Base-by-base conservation (phyloP, 148 eudicot species). In the Mesembryanthemum crystallinum region DNA sequence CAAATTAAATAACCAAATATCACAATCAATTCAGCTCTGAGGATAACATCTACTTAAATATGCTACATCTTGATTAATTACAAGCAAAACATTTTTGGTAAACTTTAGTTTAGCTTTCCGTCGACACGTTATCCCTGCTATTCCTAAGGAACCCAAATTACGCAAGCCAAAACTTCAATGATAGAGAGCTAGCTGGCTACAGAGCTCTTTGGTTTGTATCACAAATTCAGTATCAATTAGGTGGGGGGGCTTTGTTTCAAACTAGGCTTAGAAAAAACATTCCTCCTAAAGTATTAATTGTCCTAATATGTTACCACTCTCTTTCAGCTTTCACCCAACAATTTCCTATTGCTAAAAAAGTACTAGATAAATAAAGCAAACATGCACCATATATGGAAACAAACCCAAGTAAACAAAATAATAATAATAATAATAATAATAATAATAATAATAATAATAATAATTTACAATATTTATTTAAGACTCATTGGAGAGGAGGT, bases 121-220 rank as follows among this genome's bases (percentile, higher is more conserved):
- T 58, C 37, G 39, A 71, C 80, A 77, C 69, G 64, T 35, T 25
- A 71, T 47, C 30, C 24, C 71, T 51, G 60, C 45, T 54, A 60
- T 27, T 13, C 67, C 11, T 23, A 3, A 28, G 13, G n/a, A 45
- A 69, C 17, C 21, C 3, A 47, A 61, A 61, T 10, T 11, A 65
- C 58, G 69, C 74, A 69, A 76, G 79, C 67, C 42, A 69, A 60
- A 39, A 55, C 63, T 27, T 49, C 37, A 51, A 73, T 65, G 67
- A 73, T 57, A 47, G 47, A 45, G 47, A 49, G 45, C 67, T 43
- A 78, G 77, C 81, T 78, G 76, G 77, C 76, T 30, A 73, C 18
- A 55, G n/a, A 78, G 77, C 55, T 51, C 30, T 57, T 78, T 78
- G 73, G 67, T 24, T 32, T 73, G 67, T 78, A 78, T 78, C 58